Evolutionary conservation across 2,329 filamentous ascomycete species (phyloP).

Genomic region (Ambrosiella xylebori): DNA sequence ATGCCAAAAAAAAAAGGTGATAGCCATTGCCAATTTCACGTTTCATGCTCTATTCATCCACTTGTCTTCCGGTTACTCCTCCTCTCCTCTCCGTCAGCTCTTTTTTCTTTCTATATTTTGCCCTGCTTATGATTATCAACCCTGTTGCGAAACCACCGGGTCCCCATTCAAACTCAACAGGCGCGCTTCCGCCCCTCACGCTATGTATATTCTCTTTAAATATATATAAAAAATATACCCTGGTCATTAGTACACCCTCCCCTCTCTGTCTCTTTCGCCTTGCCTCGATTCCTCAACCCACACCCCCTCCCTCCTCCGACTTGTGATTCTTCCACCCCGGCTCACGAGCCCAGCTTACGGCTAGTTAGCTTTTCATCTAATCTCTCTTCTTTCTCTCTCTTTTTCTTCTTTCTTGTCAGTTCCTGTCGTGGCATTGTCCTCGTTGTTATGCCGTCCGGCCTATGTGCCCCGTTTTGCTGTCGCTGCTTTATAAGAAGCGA

Average conservation of each 20-base stretch:
- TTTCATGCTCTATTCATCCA: background rate
- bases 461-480: background rate
- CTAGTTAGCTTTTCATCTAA: background rate
- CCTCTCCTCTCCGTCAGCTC: background rate
- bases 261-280: background rate
- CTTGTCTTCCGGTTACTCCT: background rate
- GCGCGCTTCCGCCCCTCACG: background rate
- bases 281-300: background rate
- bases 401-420: background rate
- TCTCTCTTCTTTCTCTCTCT: background rate
- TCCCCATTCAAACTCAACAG: background rate
- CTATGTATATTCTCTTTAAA: background rate
- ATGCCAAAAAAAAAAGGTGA: background rate
- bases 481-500: background rate
- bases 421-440: background rate
- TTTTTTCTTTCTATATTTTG: background rate
- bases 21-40: background rate
- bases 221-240: background rate
- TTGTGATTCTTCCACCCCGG: too few species aligned
- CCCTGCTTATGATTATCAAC: background rate
- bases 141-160: background rate
- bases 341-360: background rate
- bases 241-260: background rate
- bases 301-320: background rate
- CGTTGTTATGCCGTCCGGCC: background rate